Evolutionary conservation across 1,284 basidiomycete genomes (phyloP).

Genomic region (Xerocomus amazonicus): DNA sequence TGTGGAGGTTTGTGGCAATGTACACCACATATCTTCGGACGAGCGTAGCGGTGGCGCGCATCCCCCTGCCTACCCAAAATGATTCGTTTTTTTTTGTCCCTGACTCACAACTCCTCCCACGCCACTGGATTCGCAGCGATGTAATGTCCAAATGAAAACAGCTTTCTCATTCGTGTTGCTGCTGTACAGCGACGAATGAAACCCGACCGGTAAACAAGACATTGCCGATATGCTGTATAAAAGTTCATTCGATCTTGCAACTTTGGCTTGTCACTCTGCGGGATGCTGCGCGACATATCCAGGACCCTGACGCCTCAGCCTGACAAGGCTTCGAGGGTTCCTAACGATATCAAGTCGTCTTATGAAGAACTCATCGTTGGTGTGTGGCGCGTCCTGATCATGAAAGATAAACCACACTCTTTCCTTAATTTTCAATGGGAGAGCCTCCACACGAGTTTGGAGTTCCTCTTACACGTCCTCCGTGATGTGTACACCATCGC

Average conservation of each 20-base stretch:
- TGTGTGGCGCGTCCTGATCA: conserved; percentile 24
- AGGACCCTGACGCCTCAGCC: background rate
- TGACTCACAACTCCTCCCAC: too few relatives aligned
- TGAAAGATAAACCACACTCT: conserved; percentile 7
- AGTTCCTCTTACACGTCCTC: conserved; percentile 17
- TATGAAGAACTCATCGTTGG: conserved; percentile 22
- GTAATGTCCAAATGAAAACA: too few relatives aligned
- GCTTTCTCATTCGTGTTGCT: too few relatives aligned
- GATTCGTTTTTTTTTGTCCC: too few relatives aligned
- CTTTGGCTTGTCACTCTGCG: background rate
- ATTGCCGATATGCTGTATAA: background rate
- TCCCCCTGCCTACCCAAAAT: too few relatives aligned
- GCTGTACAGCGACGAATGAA: too few relatives aligned
- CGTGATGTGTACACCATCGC: conserved; percentile 21
- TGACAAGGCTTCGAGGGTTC: background rate
- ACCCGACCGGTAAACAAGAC: too few relatives aligned
- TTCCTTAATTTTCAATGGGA: conserved; percentile 12
- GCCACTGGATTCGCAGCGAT: too few relatives aligned
- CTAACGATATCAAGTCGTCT: conserved; percentile 3
- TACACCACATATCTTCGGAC: too few relatives aligned
- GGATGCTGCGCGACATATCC: background rate
- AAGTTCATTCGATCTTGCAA: too few relatives aligned
- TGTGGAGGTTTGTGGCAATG: too few relatives aligned
- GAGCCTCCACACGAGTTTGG: background rate
- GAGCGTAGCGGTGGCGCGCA: too few relatives aligned